Evolutionary conservation across 2,329 filamentous ascomycete genomes (phyloP), one percentile per base, ranked within the genome.

Genomic region (Fusarium proliferatum): DNA sequence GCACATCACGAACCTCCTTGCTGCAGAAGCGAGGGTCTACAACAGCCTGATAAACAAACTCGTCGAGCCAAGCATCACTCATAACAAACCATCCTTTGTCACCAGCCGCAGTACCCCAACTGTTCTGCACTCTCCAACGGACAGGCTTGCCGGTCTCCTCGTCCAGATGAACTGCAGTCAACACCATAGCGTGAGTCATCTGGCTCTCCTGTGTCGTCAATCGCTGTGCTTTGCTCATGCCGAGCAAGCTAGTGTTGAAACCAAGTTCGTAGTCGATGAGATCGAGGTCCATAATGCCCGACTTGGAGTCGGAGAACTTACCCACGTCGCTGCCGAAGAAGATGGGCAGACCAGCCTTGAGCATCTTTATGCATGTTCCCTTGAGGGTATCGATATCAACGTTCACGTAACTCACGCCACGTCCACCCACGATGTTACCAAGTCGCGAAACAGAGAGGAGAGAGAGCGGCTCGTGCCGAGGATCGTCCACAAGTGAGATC

Each of bases 171-270:
- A 97, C 95, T 2, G 90, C 95, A 5, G 94, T 97, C 70, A 97
- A 83, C 1, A 97, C 94, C 95, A 97, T 97, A 9, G 95, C 95
- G 78, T 97, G 95, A 2, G 94, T 97, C 94, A 97, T 97, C 57
- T 89, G 87, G 61, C 89, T 92, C 83, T 97, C 94, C 16, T 93
- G 91, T 1, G 91, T 92, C 76, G 88, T 85, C 51, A 97, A 84
- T 7, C 94, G 86, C 77, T 94, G 88, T 2, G 92, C 92, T 83
- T 97, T 97, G 77, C 85, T 89, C 88, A 97, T 88, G 23, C 89
- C 90, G 13, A 96, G 86, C 30, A 97, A 85, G 62, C 86, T 87
- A 69, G 94, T 87, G 77, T 95, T 94, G 82, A 97, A 94, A n/a
- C 93, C 94, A 3, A 97, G 88, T 76, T 93, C 89, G 81, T 96